These are phyloP conservation scores for Populus simonii DNA, from an alignment of 345 rosid genomes.

Conservation along the genomic window DNA sequence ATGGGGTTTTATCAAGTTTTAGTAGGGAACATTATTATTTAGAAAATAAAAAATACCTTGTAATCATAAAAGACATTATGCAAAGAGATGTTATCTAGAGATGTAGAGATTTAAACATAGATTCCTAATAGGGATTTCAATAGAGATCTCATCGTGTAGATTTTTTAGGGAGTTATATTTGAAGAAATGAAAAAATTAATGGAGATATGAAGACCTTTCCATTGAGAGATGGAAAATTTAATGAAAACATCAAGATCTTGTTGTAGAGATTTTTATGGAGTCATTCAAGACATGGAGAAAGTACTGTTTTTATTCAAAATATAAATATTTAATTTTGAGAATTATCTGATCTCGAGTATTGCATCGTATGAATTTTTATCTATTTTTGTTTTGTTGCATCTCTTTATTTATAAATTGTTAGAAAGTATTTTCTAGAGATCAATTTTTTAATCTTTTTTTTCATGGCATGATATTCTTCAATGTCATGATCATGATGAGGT, in stretches of 20 bases:
- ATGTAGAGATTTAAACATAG: no score
- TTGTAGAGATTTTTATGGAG: neutral
- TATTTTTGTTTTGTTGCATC: no score
- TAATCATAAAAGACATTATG: no score
- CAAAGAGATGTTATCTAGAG: no score
- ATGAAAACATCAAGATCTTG: neutral
- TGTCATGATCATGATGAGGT: no score
- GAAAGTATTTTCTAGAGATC: no score
- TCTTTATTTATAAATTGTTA: no score
- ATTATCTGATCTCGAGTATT: neutral
- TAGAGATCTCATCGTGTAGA: neutral
- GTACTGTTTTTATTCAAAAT: neutral
- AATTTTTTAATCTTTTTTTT: no score
- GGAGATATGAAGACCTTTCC: neutral
- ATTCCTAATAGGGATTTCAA: rapidly evolving
- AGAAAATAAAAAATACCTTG: no score
- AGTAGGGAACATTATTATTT: rapidly evolving
- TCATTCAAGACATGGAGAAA: neutral
- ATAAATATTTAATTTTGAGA: no score
- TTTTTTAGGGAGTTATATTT: neutral
- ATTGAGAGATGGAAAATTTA: neutral
- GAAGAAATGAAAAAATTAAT: neutral
- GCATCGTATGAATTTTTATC: neutral
- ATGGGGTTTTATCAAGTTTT: no score
- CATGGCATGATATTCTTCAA: no score